These are phyloP conservation scores for Pseudogymnoascus pannorum DNA, from an alignment of 2,329 filamentous ascomycete genomes.

Conservation along the genomic window DNA sequence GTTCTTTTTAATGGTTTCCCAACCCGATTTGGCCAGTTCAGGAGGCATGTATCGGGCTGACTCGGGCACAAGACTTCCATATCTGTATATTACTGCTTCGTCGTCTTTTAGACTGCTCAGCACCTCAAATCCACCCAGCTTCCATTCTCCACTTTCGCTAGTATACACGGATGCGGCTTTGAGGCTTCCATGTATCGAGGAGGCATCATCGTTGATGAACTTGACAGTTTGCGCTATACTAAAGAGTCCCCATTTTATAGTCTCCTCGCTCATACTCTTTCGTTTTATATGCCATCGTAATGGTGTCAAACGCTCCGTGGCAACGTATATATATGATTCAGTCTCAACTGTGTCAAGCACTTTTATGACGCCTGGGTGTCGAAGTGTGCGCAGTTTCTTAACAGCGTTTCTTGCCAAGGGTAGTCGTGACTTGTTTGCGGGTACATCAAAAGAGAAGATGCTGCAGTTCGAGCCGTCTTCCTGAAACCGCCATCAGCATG, in stretches of 20 bases:
- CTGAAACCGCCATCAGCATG: constrained; percentile 38
- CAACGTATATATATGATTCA: constrained; percentile 91
- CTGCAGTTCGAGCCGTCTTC: constrained; percentile 92
- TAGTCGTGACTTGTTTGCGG: constrained; percentile 69
- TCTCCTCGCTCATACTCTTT: constrained; percentile 82
- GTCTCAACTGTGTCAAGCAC: constrained; percentile 95
- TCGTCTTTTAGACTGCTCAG: constrained; percentile 94
- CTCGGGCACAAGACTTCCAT: constrained; percentile 81
- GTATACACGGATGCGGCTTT: constrained; percentile 84
- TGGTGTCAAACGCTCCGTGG: constrained; percentile 82
- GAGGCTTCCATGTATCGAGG: constrained; percentile 83
- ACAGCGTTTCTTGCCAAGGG: constrained; percentile 89
- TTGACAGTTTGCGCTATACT: constrained; percentile 87
- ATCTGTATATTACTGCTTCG: constrained; percentile 85
- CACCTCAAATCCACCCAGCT: constrained; percentile 86
- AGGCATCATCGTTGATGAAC: constrained; percentile 90
- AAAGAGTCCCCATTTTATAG: constrained; percentile 91
- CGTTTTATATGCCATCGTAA: constrained; percentile 85
- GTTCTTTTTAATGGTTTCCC: constrained; percentile 80
- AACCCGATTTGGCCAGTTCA: constrained; percentile 79
- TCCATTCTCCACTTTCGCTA: constrained; percentile 97
- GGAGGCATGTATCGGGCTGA: constrained; percentile 78
- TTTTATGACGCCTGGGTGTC: constrained; percentile 91
- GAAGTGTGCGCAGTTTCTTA: constrained; percentile 84
- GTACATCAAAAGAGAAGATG: constrained; percentile 92